Evolutionary conservation across 1,139 yeast genomes (phyloP).

Genomic region (Yamadazyma buinensis): DNA sequence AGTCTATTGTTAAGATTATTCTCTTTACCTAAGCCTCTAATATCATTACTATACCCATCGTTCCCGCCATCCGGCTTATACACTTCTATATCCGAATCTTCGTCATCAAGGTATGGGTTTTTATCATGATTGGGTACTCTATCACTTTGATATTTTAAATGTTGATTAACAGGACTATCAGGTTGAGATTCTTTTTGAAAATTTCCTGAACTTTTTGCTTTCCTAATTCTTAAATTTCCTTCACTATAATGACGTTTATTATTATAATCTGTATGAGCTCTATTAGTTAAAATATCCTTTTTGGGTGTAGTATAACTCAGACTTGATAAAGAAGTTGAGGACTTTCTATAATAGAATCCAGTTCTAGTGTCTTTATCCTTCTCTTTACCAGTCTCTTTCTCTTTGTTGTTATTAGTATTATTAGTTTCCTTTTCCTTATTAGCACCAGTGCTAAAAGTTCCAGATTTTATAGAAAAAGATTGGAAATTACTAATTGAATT

Average conservation of each 20-base stretch:
- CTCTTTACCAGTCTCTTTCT: too few relatives aligned
- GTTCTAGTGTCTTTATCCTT: background rate
- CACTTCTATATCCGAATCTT: background rate
- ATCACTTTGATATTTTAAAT: constrained; percentile 21
- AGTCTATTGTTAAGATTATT: background rate
- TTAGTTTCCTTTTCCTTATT: background rate
- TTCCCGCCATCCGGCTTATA: too few relatives aligned
- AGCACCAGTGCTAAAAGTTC: background rate
- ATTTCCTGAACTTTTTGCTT: constrained; percentile 36
- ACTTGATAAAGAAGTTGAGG: constrained; percentile 27
- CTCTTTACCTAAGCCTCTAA: background rate
- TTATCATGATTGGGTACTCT: constrained; percentile 20
- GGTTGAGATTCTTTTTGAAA: constrained; percentile 14
- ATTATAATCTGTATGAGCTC: constrained; percentile 11
- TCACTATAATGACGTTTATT: constrained; percentile 5
- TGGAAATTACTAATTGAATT: constrained; percentile 25
- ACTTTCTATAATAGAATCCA: constrained; percentile 15
- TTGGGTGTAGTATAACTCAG: constrained; percentile 14
- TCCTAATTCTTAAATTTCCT: constrained; percentile 18
- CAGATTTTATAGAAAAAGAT: background rate
- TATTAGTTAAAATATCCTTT: constrained; percentile 6
- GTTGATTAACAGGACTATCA: constrained; percentile 10
- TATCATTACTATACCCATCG: background rate
- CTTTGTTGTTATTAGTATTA: constrained; percentile 12
- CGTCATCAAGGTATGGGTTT: constrained; percentile 27